phyloP scores from a whole-genome alignment of 1,284 basidiomycete genomes.

The Pseudozyma thailandica region DNA sequence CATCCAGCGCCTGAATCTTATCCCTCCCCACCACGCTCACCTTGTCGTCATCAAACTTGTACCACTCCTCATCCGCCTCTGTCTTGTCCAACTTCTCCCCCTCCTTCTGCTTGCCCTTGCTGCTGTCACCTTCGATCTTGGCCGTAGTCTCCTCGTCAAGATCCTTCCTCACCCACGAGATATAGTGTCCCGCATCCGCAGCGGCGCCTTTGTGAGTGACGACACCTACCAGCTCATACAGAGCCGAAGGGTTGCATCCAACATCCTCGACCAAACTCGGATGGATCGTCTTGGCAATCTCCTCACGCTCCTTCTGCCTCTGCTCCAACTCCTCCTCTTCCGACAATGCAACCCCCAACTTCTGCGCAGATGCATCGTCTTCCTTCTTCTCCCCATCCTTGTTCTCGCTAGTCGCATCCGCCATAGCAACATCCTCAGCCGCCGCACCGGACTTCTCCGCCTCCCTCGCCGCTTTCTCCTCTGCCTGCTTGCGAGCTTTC shows the following conservation, averaged over 20 bases:
- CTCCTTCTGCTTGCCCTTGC: background rate
- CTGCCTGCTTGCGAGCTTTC: conserved; percentile 71
- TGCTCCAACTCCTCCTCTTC: conserved; percentile 76
- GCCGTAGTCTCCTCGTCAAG: conserved; percentile 20
- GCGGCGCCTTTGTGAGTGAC: conserved; percentile 96
- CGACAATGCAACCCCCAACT: conserved; percentile 69
- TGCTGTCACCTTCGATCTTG: background rate
- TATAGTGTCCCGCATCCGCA: conserved; percentile 93
- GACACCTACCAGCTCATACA: conserved; percentile 90
- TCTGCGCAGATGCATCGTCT: background rate
- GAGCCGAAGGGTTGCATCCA: conserved; percentile 78
- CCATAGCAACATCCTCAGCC: conserved; percentile 71
- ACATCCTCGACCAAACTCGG: conserved; percentile 76
- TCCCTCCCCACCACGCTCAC: conserved; percentile 58
- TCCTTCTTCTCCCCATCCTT: background rate
- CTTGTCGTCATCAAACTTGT: conserved; percentile 67
- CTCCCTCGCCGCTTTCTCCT: conserved; percentile 36
- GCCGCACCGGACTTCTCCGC: conserved; percentile 49
- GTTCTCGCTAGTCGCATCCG: conserved; percentile 70
- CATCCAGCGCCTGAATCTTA: conserved; percentile 62
- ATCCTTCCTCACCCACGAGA: conserved; percentile 76
- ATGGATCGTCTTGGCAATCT: conserved; percentile 72
- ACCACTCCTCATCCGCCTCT: conserved; percentile 62
- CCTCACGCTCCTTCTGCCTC: conserved; percentile 49
- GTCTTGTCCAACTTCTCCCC: conserved; percentile 27